Conservation (phyloP, 1,139 yeast species). For the Pichia sorboxylosa region DNA sequence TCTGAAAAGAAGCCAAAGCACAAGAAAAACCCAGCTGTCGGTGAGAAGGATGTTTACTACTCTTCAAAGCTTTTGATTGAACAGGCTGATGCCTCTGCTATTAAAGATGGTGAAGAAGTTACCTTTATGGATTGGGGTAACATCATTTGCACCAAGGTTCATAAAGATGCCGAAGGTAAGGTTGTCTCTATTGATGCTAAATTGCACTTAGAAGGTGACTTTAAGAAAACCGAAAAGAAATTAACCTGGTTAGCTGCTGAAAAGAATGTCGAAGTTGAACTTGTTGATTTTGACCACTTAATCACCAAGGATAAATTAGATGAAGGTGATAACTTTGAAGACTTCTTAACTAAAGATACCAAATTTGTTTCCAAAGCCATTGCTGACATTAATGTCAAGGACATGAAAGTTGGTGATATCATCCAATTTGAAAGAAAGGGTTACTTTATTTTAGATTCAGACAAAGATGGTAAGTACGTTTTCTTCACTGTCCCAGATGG, state of each 20-base stretch:
- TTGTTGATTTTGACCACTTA: conserved; percentile 89
- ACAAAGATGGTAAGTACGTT: conserved; percentile 49
- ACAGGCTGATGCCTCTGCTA: conserved; percentile 76
- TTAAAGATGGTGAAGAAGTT: conserved; percentile 68
- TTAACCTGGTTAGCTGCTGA: conserved; percentile 89
- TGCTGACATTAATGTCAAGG: conserved; percentile 71
- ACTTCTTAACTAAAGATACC: conserved; percentile 79
- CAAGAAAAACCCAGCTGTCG: conserved; percentile 90
- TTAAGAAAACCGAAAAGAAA: conserved; percentile 92
- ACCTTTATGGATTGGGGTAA: conserved; percentile 99
- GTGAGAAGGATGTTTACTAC: conserved; percentile 67
- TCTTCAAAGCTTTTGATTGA: conserved; percentile 61
- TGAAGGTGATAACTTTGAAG: conserved; percentile 89
- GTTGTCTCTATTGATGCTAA: conserved; percentile 64
- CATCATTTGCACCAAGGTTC: conserved; percentile 64
- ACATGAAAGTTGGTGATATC: conserved; percentile 73
- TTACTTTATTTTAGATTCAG: conserved; percentile 74
- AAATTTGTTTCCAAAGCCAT: conserved; percentile 71
- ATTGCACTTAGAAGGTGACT: conserved; percentile 90
- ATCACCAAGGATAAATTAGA: conserved; percentile 93
- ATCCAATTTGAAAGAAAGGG: conserved; percentile 98
- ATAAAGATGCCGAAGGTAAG: conserved; percentile 38
- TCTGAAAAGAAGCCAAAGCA: conserved; percentile 80
- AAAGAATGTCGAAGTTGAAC: conserved; percentile 58
- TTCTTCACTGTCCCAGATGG: conserved; percentile 97